Conservation (phyloP, 176 grass and related monocot species). For the Otatea glauca region DNA sequence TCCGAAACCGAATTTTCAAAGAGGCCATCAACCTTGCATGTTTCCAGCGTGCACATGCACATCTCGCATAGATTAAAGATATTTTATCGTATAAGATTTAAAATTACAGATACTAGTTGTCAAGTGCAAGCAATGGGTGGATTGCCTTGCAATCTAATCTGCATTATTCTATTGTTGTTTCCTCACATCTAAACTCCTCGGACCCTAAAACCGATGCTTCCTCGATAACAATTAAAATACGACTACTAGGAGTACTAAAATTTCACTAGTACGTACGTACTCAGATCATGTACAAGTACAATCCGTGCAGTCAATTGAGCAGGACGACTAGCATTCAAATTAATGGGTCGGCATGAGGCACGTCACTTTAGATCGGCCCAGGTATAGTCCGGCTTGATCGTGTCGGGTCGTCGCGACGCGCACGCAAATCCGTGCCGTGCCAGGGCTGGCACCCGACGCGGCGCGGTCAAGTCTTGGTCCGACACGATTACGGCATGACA, state of each 20-base stretch:
- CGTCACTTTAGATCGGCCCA: too few relatives aligned
- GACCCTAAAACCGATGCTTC: neutral
- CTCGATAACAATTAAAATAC: conserved; percentile 8
- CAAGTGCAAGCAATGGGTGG: conserved; percentile 37
- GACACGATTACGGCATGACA: too few relatives aligned
- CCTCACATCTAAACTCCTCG: conserved; percentile 30
- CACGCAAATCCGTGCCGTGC: too few relatives aligned
- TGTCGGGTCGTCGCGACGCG: too few relatives aligned
- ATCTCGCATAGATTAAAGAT: neutral
- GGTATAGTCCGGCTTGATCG: too few relatives aligned
- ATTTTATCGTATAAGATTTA: neutral
- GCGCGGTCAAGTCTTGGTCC: too few relatives aligned
- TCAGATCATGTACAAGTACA: too few relatives aligned
- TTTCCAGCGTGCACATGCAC: conserved; percentile 8
- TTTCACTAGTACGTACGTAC: neutral
- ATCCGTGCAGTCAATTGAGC: conserved; percentile 1
- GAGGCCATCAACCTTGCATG: neutral
- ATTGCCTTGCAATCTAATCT: conserved; percentile 38
- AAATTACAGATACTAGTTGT: neutral
- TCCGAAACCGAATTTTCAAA: too few relatives aligned
- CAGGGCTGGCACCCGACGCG: too few relatives aligned
- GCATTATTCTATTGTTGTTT: conserved; percentile 18
- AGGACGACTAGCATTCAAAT: neutral
- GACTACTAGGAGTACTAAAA: neutral
- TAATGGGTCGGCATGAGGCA: too few relatives aligned